Conservation (phyloP, 2,329 filamentous ascomycete genomes). For the Lojkania enalia region DNA sequence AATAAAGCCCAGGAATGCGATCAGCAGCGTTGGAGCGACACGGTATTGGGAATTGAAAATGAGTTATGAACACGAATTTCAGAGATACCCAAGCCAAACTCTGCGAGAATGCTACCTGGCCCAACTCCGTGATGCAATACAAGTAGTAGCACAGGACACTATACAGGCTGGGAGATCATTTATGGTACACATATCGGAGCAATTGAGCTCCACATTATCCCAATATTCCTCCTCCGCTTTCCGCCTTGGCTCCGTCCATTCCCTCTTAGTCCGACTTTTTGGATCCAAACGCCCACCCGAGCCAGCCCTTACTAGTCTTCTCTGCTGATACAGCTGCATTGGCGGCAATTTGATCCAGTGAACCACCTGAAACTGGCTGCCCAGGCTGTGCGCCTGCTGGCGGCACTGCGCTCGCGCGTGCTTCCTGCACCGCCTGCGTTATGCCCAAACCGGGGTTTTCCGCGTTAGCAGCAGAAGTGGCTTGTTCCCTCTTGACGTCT, state of each 20-base stretch:
- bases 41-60: no score
- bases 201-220: conserved; percentile 2
- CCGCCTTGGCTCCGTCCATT: neutral
- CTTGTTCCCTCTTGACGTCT: conserved; percentile 34
- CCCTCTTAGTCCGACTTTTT: conserved; percentile 30
- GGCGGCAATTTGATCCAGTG: conserved; percentile 52
- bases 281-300: conserved; percentile 48
- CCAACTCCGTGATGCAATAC: conserved; percentile 39
- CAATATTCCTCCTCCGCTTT: neutral
- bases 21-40: neutral
- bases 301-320: conserved; percentile 50
- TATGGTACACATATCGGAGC: conserved; percentile 37
- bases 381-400: conserved; percentile 19
- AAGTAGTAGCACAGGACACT: conserved; percentile 37
- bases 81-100: conserved; percentile 29
- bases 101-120: conserved; percentile 24
- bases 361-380: conserved; percentile 47
- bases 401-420: conserved; percentile 26
- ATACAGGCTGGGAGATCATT: conserved; percentile 33
- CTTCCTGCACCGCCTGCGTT: conserved; percentile 39
- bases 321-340: conserved; percentile 42
- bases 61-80: conserved; percentile 32
- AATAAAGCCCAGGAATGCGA: conserved; percentile 14
- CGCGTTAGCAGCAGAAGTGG: conserved; percentile 5
- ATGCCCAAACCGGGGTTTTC: conserved; percentile 23